Base-by-base conservation (phyloP, 768 basidiomycete genomes). In the Cyathus striatus region DNA sequence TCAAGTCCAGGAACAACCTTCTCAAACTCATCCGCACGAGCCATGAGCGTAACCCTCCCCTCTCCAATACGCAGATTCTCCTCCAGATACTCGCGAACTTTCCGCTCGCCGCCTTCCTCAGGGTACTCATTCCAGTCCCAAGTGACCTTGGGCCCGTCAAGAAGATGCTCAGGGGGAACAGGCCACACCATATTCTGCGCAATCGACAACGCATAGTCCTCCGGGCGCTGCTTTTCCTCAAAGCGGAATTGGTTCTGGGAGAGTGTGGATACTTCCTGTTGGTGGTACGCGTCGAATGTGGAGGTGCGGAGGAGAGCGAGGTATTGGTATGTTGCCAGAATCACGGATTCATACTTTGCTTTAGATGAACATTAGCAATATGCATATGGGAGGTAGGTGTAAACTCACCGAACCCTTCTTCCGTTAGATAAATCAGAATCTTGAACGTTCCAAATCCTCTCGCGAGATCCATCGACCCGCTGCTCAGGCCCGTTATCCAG, bases 371-470 rank as follows among this genome's bases (percentile, higher is more conserved):
- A 10, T 27, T 6, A 40, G 6, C 24, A 21, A 26, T 16, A 21
- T 36, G 14, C 23, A 46, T 34, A 36, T n/a, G 17, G 27, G n/a
- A n/a, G n/a, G n/a, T n/a, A n/a, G n/a, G n/a, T n/a, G n/a, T 23
- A 25, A 25, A 72, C 87, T 55, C 57, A 94, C 91, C 73, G 44
- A 95, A 86, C 2, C 96, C 96, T 45, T 89, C 82, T 26, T 77
- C 72, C 0, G 96, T 96, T 49, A 99, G 64, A 53, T 86, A 66
- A 18, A 87, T 69, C 2, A 81, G 84, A n/a, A 88, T 61, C 59
- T 89, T 93, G 67, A 96, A 90, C 73, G 90, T 84, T 30, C 83
- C 86, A 57, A 97, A 91, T 1, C 92, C 90, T 48, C 89, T 76
- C 16, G 77, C 89, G 5, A 90, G 73, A 24, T 72, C 66, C 51